These are phyloP conservation scores for Agaricus sinodeliciosus DNA, from an alignment of 768 basidiomycete species.

Conservation along the genomic window DNA sequence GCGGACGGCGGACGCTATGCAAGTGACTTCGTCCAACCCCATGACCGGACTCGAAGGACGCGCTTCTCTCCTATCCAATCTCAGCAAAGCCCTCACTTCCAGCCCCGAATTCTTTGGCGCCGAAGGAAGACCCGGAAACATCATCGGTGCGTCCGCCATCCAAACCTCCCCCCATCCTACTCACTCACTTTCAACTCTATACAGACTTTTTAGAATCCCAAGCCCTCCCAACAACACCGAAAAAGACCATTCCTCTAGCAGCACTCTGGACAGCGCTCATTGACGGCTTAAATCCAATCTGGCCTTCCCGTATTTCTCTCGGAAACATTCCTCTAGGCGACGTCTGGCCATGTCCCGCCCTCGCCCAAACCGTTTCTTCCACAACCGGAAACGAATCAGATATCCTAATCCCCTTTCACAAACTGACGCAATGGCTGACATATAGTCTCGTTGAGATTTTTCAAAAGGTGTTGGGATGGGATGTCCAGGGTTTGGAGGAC, in stretches of 20 bases:
- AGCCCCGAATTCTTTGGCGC: constrained; percentile 66
- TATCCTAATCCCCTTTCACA: constrained; percentile 89
- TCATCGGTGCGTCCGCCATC: constrained; percentile 55
- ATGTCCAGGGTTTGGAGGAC: constrained; percentile 72
- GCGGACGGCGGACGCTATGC: constrained; percentile 62
- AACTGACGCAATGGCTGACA: constrained; percentile 90
- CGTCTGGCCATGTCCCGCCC: constrained; percentile 81
- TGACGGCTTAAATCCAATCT: constrained; percentile 78
- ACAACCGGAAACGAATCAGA: constrained; percentile 41
- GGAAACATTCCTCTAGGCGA: constrained; percentile 77
- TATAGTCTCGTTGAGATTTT: constrained; percentile 86
- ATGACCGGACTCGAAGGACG: constrained; percentile 91
- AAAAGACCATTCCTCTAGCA: constrained; percentile 54
- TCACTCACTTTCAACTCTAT: not conserved
- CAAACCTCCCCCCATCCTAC: too few species aligned
- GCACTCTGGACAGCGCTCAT: constrained; percentile 81
- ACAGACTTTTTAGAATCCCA: constrained; percentile 65
- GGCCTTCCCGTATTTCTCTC: constrained; percentile 75
- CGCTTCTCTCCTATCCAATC: constrained; percentile 64
- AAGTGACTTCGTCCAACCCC: constrained; percentile 71
- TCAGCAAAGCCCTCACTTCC: constrained; percentile 62
- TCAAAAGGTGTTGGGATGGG: constrained; percentile 71
- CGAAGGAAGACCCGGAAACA: constrained; percentile 72
- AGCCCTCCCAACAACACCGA: constrained; percentile 33
- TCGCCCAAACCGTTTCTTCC: constrained; percentile 19